These are phyloP conservation scores for Lepiota subincarnata DNA, from an alignment of 768 basidiomycete genomes.

Conservation along the genomic window DNA sequence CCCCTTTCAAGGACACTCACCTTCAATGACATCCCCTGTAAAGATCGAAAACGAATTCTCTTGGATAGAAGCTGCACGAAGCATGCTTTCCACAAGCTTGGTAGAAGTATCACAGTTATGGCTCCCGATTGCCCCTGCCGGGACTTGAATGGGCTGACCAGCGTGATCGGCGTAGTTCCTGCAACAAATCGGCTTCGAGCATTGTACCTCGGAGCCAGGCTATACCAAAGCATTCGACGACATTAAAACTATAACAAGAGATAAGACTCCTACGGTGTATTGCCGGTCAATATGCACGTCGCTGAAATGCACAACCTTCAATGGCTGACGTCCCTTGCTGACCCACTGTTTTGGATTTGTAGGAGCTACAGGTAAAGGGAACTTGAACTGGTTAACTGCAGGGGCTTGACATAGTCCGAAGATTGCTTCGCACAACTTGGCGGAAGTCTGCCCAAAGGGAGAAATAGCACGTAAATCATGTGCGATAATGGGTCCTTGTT, in stretches of 20 bases:
- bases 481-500: slow-evolving; percentile 56
- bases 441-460: slow-evolving; percentile 41
- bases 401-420: slow-evolving; percentile 52
- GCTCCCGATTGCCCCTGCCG: slow-evolving; percentile 49
- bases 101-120: slow-evolving; percentile 51
- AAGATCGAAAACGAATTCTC: slow-evolving; percentile 50
- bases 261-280: slow-evolving; percentile 38
- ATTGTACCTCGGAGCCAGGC: slow-evolving; percentile 51
- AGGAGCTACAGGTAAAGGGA: slow-evolving; percentile 43
- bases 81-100: slow-evolving; percentile 45
- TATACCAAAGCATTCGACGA: slow-evolving; percentile 17
- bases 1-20: slow-evolving; percentile 21
- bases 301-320: slow-evolving; percentile 58
- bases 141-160: slow-evolving; percentile 27
- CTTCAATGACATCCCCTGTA: slow-evolving; percentile 63
- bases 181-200: slow-evolving; percentile 64
- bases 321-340: slow-evolving; percentile 37
- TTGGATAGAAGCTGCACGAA: slow-evolving; percentile 35
- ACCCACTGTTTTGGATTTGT: slow-evolving; percentile 27
- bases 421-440: slow-evolving; percentile 50
- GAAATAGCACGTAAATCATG: slow-evolving; percentile 50
- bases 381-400: slow-evolving; percentile 36
- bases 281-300: slow-evolving; percentile 59
- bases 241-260: not conserved
- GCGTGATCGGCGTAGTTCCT: slow-evolving; percentile 41